These are phyloP conservation scores for Argentina anserina DNA, from an alignment of 306 rosid species.

Conservation along the genomic window DNA sequence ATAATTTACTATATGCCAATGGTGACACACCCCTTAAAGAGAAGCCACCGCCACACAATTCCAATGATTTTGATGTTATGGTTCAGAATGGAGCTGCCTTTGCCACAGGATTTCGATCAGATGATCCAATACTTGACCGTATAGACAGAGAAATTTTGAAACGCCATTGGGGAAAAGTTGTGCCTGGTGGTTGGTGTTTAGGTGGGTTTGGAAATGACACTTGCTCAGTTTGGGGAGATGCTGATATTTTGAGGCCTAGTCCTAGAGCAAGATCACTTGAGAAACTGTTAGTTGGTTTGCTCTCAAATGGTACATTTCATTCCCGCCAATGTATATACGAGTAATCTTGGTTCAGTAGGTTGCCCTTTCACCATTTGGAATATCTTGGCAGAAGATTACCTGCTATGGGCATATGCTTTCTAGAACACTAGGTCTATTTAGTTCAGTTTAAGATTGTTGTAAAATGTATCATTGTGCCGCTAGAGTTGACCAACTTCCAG, in stretches of 20 bases:
- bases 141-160: constrained; percentile 64
- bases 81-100: constrained; percentile 78
- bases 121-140: constrained; percentile 72
- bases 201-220: constrained; percentile 70
- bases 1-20: constrained; percentile 50
- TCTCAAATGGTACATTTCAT: constrained; percentile 55
- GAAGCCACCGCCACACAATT: constrained; percentile 39
- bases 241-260: constrained; percentile 82
- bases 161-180: constrained; percentile 40
- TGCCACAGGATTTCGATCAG: constrained; percentile 44
- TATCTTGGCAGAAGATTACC: neutral
- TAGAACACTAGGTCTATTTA: constrained; percentile 3
- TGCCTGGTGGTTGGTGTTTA: constrained; percentile 98
- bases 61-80: constrained; percentile 56
- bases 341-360: constrained; percentile 26
- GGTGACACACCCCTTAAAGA: constrained; percentile 32
- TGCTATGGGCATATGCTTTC: constrained; percentile 6
- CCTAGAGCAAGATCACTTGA: constrained; percentile 71
- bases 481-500: neutral
- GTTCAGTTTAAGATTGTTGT: constrained; percentile 15
- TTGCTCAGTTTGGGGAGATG: constrained; percentile 91
- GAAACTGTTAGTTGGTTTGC: constrained; percentile 55
- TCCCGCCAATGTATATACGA: constrained; percentile 52
- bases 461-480: constrained; percentile 3
- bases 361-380: constrained; percentile 1